phyloP scores from a whole-genome alignment of 352 stramenopile genomes.

The Globisporangium echinulatum region DNA sequence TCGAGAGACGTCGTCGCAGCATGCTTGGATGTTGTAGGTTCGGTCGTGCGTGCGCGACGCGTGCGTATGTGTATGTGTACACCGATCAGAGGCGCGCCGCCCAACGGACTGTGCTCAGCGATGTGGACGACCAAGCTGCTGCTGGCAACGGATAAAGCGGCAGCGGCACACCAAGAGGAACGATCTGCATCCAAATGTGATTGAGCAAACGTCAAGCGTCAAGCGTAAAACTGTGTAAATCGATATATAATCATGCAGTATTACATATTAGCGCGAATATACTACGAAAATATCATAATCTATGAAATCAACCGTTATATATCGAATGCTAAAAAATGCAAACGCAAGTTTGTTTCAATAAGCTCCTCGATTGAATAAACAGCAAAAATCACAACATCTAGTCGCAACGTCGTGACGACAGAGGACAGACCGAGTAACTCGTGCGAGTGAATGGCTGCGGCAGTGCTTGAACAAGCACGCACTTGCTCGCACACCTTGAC shows the following conservation, averaged over 20 bases:
- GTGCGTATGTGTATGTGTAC: not conserved
- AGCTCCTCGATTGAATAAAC: too few relatives aligned
- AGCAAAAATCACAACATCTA: too few relatives aligned
- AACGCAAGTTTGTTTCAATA: too few relatives aligned
- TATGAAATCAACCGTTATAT: too few relatives aligned
- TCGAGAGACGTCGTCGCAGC: constrained; percentile 30
- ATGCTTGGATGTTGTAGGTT: constrained; percentile 13
- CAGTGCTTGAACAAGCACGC: too few relatives aligned
- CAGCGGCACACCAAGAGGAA: constrained; percentile 11
- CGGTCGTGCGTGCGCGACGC: not conserved
- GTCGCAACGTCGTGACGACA: too few relatives aligned
- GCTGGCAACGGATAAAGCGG: not conserved
- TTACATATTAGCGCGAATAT: not conserved
- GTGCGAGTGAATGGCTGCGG: too few relatives aligned
- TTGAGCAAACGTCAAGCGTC: not conserved
- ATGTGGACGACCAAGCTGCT: not conserved
- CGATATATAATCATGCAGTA: not conserved
- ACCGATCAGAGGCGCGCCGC: too few relatives aligned
- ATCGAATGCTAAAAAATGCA: too few relatives aligned
- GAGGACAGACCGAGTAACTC: too few relatives aligned
- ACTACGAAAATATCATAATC: not conserved
- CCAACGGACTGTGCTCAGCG: not conserved
- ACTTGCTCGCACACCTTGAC: too few relatives aligned
- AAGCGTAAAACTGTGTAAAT: not conserved
- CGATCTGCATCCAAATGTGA: constrained; percentile 2